These are phyloP conservation scores for Microbotryum lychnidis-dioicae DNA, from an alignment of 1,284 basidiomycete species.

Conservation along the genomic window DNA sequence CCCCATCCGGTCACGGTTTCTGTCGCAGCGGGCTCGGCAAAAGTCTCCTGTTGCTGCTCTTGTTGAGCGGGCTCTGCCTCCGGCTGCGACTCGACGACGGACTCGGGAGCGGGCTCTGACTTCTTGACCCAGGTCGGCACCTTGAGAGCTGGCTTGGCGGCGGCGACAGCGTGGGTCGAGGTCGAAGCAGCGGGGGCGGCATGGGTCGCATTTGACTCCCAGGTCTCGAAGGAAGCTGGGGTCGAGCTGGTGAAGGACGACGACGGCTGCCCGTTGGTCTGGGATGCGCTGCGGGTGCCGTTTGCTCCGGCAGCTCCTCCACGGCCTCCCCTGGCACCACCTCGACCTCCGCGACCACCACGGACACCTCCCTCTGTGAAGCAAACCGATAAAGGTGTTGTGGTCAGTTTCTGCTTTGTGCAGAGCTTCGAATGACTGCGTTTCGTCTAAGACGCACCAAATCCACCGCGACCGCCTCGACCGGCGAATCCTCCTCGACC, in stretches of 20 bases:
- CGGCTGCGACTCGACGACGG: too few relatives aligned
- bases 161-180: slow-evolving; percentile 6
- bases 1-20: too few relatives aligned
- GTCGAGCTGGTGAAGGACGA: slow-evolving; percentile 16
- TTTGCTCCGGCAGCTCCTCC: slow-evolving; percentile 50
- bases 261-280: slow-evolving; percentile 14
- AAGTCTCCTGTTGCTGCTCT: too few relatives aligned
- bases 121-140: background rate
- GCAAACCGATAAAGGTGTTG: background rate
- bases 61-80: too few relatives aligned
- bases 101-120: too few relatives aligned
- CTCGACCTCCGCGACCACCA: slow-evolving; percentile 49
- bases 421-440: background rate
- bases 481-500: slow-evolving; percentile 22
- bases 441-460: slow-evolving; percentile 14
- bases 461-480: slow-evolving; percentile 22
- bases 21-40: too few relatives aligned
- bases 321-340: slow-evolving; percentile 60
- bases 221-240: slow-evolving; percentile 20
- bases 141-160: slow-evolving; percentile 8
- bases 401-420: background rate
- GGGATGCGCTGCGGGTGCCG: slow-evolving; percentile 19
- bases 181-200: slow-evolving; percentile 1
- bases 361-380: background rate
- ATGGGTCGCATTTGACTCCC: slow-evolving; percentile 6